Evolutionary conservation across 352 stramenopile species (phyloP).

Genomic region (Pythium brachiatum): DNA sequence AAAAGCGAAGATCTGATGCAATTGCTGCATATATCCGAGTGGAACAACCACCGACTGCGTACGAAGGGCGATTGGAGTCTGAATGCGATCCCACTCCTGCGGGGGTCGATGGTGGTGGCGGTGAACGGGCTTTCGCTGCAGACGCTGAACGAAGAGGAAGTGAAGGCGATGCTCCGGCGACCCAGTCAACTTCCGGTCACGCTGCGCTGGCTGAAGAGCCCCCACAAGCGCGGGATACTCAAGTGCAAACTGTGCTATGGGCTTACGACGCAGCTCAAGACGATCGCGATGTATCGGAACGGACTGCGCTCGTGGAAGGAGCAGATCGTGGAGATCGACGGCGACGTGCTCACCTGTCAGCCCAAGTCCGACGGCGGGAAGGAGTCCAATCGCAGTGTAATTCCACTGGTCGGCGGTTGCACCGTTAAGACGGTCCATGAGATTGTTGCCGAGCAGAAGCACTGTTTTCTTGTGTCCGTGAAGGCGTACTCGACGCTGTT

Average conservation of each 20-base stretch:
- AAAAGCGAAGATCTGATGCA: slow-evolving; percentile 13
- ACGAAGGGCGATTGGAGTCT: slow-evolving; percentile 37
- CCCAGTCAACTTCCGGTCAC: slow-evolving; percentile 34
- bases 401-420: slow-evolving; percentile 45
- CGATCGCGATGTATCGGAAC: slow-evolving; percentile 48
- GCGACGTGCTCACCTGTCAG: slow-evolving; percentile 56
- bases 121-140: slow-evolving; percentile 61
- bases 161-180: slow-evolving; percentile 36
- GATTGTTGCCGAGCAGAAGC: slow-evolving; percentile 52
- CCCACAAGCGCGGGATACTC: slow-evolving; percentile 44
- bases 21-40: slow-evolving; percentile 37
- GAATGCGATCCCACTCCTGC: slow-evolving; percentile 29
- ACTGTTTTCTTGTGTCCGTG: slow-evolving; percentile 68
- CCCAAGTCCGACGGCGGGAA: slow-evolving; percentile 18
- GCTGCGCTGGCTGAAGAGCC: slow-evolving; percentile 49
- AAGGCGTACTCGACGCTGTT: slow-evolving; percentile 63
- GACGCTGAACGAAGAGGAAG: slow-evolving; percentile 45
- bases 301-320: slow-evolving; percentile 49
- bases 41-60: slow-evolving; percentile 55
- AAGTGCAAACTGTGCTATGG: slow-evolving; percentile 51
- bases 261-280: slow-evolving; percentile 56
- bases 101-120: slow-evolving; percentile 60
- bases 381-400: slow-evolving; percentile 27
- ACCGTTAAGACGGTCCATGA: slow-evolving; percentile 67
- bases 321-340: slow-evolving; percentile 62